phyloP scores from a whole-genome alignment of 352 stramenopile genomes.

The Globisporangium parvum region DNA sequence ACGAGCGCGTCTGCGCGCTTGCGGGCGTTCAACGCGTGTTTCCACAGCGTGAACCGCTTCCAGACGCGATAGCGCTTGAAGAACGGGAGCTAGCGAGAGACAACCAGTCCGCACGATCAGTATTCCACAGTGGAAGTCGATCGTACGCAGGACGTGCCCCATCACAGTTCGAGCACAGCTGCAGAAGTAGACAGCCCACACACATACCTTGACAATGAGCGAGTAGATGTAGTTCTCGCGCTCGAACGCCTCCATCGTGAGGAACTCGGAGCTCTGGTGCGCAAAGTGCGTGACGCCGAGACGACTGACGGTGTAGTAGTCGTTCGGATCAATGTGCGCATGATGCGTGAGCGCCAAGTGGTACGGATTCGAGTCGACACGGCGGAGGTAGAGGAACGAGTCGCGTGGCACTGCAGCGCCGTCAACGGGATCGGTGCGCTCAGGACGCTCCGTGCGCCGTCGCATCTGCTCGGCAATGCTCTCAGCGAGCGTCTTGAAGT shows the following conservation, averaged over 20 bases:
- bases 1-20: slow-evolving; percentile 31
- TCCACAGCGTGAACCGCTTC: slow-evolving; percentile 91
- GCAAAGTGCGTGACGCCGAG: slow-evolving; percentile 88
- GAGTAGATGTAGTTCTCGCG: slow-evolving; percentile 89
- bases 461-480: slow-evolving; percentile 38
- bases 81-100: slow-evolving; percentile 59
- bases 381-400: slow-evolving; percentile 71
- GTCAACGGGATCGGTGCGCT: neutral
- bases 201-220: slow-evolving; percentile 56
- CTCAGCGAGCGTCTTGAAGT: slow-evolving; percentile 63
- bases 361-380: slow-evolving; percentile 74
- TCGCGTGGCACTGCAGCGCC: slow-evolving; percentile 27
- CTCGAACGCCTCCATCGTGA: slow-evolving; percentile 85
- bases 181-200: neutral
- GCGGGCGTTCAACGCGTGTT: slow-evolving; percentile 48
- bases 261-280: slow-evolving; percentile 79
- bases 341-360: slow-evolving; percentile 63
- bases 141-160: neutral
- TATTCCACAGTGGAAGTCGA: neutral
- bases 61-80: slow-evolving; percentile 87
- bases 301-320: slow-evolving; percentile 90
- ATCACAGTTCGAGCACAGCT: too few relatives aligned
- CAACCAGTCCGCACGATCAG: neutral
- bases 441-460: slow-evolving; percentile 1
- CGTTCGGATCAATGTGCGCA: slow-evolving; percentile 50